Conservation (phyloP, 2,329 filamentous ascomycete genomes). For the Arthrobotrys sinensis region DNA sequence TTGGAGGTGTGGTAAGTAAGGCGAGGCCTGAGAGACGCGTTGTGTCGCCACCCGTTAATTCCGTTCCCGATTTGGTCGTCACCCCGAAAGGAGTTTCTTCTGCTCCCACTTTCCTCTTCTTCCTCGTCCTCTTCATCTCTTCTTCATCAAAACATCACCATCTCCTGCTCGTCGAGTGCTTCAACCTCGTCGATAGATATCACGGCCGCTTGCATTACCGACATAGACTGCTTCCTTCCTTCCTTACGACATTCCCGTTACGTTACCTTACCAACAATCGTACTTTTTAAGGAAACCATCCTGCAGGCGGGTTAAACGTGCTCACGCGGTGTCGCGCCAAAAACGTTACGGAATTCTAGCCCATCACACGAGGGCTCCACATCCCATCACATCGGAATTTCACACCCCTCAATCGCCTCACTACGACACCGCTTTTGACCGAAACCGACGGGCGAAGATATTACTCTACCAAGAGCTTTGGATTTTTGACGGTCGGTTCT, state of each 20-base stretch:
- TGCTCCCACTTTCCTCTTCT: background rate
- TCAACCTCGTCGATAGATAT: background rate
- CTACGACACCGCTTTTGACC: background rate
- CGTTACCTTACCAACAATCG: no score
- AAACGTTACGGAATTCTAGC: conserved; percentile 1
- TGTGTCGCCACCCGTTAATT: conserved; percentile 34
- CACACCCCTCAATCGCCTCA: background rate
- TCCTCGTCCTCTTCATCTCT: conserved; percentile 2
- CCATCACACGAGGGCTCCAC: conserved; percentile 9
- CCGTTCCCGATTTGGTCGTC: conserved; percentile 14
- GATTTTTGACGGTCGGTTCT: background rate
- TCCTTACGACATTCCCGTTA: background rate
- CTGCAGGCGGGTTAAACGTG: background rate
- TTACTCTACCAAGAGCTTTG: no score
- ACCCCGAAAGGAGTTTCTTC: conserved; percentile 28
- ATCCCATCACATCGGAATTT: conserved; percentile 3
- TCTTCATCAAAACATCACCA: background rate
- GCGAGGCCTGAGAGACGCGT: conserved; percentile 36
- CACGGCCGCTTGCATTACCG: conserved; percentile 4
- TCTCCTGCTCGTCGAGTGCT: background rate
- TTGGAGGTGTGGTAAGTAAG: background rate
- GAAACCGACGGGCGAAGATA: no score
- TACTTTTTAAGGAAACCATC: no score
- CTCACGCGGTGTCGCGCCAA: conserved; percentile 13
- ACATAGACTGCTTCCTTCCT: background rate